Base-by-base conservation (phyloP, 495 filamentous ascomycete species). In the Alectoria sarmentosa region DNA sequence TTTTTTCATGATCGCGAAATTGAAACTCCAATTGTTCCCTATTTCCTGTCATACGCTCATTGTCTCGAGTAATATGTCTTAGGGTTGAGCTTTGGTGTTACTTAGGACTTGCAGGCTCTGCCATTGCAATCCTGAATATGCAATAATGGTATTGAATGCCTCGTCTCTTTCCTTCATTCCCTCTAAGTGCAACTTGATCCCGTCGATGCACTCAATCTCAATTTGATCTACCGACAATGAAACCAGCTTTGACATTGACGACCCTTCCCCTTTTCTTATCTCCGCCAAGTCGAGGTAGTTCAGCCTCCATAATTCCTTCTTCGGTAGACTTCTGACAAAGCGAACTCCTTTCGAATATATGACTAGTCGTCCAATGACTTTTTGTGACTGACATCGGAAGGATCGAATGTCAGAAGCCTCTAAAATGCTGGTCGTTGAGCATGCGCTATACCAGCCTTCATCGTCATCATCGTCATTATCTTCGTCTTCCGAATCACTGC, bases 121-220 rank as follows among this genome's bases (percentile, higher is more conserved):
- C 68, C 68, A 72, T 49, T 71, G 67, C 44, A 73, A 52, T 3
- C 71, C 71, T 13, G 72, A 74, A 65, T 74, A 71, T 21, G 71
- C 76, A 49, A 77, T 69, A 23, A 77, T 66, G 14, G 70, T 68
- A 62, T 76, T 76, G 52, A 78, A 78, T 14, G 71, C 73, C 63
- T 76, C 71, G 64, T 78, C 73, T 49, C 76, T 67, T 41, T 73
- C 67, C 41, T 67, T 70, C 66, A 72, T 66, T 7, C 61, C 72
- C 28, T 73, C 69, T 28, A 74, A 5, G 21, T 42, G 32, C 26
- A 69, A 44, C 19, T 66, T 70, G 9, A 56, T 67, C 17, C 67
- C 69, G 37, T 72, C 64, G 38, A 60, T 67, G 57, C 64, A 67
- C 30, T 67, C 65, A 46, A 76, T 66, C 38, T 73, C 71, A 30